phyloP scores from a whole-genome alignment of 2,329 filamentous ascomycete species.

The Penicillium sp. region DNA sequence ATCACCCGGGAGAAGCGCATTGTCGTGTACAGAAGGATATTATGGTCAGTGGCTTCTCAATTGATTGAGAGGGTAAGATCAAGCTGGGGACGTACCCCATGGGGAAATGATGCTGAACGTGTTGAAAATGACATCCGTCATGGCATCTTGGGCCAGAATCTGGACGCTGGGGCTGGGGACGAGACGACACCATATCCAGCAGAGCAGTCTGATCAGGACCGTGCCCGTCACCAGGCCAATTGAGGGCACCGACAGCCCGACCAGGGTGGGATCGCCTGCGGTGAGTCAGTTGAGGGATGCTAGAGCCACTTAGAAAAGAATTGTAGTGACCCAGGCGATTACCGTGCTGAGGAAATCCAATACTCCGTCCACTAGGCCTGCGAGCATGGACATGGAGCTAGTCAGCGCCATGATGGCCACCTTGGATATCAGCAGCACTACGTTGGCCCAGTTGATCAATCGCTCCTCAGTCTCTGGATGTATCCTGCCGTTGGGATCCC shows the following conservation, averaged over 20 bases:
- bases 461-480: conserved; percentile 66
- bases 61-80: not conserved
- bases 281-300: conserved; percentile 59
- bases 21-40: conserved; percentile 81
- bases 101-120: conserved; percentile 85
- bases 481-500: conserved; percentile 41
- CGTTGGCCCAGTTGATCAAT: conserved; percentile 79
- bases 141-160: conserved; percentile 66
- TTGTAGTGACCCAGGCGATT: conserved; percentile 61
- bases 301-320: conserved; percentile 59
- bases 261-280: conserved; percentile 61
- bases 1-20: conserved; percentile 92
- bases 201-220: conserved; percentile 74
- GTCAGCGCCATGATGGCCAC: conserved; percentile 73
- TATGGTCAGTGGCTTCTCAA: conserved; percentile 55
- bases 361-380: conserved; percentile 64
- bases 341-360: conserved; percentile 64
- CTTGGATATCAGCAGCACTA: conserved; percentile 71
- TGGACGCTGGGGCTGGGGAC: conserved; percentile 85
- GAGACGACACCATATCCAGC: conserved; percentile 83
- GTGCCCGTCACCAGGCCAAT: conserved; percentile 78
- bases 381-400: conserved; percentile 63
- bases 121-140: conserved; percentile 86
- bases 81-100: conserved; percentile 46
- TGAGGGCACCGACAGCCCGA: conserved; percentile 70